Conservation (phyloP, 1,284 basidiomycete genomes). For the Tranzscheliella williamsii region DNA sequence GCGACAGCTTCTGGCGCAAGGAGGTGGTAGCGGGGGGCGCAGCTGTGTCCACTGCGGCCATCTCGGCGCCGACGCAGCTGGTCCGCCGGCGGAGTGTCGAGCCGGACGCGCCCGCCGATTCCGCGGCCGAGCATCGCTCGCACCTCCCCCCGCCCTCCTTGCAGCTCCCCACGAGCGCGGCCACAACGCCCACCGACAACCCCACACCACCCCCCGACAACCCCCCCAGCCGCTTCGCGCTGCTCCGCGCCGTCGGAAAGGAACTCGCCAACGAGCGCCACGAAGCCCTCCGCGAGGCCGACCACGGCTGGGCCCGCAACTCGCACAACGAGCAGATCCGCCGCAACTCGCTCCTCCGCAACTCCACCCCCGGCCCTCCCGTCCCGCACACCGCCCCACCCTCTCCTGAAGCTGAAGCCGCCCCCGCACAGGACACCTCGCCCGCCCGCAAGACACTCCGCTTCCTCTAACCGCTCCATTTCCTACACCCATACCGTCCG, state of each 20-base stretch:
- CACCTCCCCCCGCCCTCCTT: conserved; percentile 21
- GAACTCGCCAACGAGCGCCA: conserved; percentile 18
- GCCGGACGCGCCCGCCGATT: not conserved
- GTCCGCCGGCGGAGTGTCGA: not conserved
- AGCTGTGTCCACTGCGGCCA: not conserved
- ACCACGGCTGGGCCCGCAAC: conserved; percentile 19
- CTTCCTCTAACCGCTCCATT: conserved; percentile 18
- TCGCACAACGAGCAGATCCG: conserved; percentile 14
- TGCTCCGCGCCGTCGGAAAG: conserved; percentile 20
- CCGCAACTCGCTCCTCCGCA: conserved; percentile 10
- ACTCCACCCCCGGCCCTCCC: too few relatives aligned
- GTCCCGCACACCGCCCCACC: too few relatives aligned
- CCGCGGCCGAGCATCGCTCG: not conserved
- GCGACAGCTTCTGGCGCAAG: conserved; percentile 49
- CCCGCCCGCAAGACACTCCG: conserved; percentile 14
- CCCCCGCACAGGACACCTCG: too few relatives aligned
- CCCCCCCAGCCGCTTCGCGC: conserved; percentile 14
- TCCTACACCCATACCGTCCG: too few relatives aligned
- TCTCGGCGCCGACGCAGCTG: not conserved
- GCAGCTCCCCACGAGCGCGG: conserved; percentile 14
- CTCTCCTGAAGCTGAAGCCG: too few relatives aligned
- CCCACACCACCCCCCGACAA: conserved; percentile 6
- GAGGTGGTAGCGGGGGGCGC: conserved; percentile 5
- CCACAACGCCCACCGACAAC: conserved; percentile 6
- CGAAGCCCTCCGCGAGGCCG: conserved; percentile 19